Evolutionary conservation across 805 yeast species (phyloP), one percentile per base, ranked within the genome.

Genomic region (Teunomyces barrocoloradensis): DNA sequence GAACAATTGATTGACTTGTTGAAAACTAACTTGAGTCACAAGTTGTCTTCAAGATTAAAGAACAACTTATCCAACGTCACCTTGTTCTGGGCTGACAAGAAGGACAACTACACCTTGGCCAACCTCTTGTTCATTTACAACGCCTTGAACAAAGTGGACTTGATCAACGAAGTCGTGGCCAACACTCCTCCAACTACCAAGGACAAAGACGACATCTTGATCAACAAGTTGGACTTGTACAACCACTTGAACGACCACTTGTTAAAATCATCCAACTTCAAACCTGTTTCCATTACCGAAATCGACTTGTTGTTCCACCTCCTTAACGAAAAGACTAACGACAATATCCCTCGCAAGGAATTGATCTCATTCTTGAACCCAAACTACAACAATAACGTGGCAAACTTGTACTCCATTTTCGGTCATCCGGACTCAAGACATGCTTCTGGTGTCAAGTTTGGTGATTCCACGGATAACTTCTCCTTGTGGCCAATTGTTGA

Each of bases 281-380:
- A 64, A 53, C 75, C 76, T 6, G 60, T 73, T 13, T 60, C 74
- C 28, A 66, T 65, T 36, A 55, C 57, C 12, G 77, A 73, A 50
- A 60, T 73, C 47, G 73, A 73, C 53, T 60, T 73, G 51, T 61
- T 73, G 48, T 73, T 70, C 54, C 64, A 65, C 49, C 64, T 73
- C 52, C 71, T 73, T 50, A 65, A 69, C 55, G 60, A 68, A 48
- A 53, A 60, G 45, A 48, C 55, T 40, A 71, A 66, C 46, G 73
- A 73, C 49, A 59, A 64, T 38, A 75, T 73, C 40, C 60, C 74
- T 12, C 62, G 78, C 55, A 66, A 64, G 51, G 75, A 71, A 45
- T 61, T 73, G 54, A 69, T 73, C 50, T 65, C 72, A 9, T 64
- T 64, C 47, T 80, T 87, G 56, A 83, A 92, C 43, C 89, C 92